A percentile compares a stretch with the other conserved stretches of the same genome.
These are phyloP conservation scores for Trichoderma parareesei DNA, from an alignment of 495 filamentous ascomycete genomes.

Conservation along the genomic window DNA sequence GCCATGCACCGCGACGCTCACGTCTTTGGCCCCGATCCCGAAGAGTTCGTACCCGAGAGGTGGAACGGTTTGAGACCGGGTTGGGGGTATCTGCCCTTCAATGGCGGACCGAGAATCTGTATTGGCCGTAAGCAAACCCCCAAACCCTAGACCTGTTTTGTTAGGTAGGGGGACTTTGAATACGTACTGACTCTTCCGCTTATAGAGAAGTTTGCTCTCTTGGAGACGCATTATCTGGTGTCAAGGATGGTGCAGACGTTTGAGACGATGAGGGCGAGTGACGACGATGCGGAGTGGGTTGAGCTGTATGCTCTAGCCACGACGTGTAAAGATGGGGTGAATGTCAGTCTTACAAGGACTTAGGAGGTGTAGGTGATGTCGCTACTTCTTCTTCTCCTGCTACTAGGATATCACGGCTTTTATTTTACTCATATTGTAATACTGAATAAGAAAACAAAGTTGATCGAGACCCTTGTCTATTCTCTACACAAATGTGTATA, in stretches of 20 bases:
- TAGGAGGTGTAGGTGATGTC: neutral
- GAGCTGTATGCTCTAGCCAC: conserved; percentile 27
- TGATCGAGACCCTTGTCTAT: no score
- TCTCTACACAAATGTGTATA: no score
- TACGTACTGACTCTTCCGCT: no score
- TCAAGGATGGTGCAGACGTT: conserved; percentile 36
- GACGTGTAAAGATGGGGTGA: conserved; percentile 18
- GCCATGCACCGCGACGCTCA: conserved; percentile 50
- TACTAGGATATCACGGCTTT: no score
- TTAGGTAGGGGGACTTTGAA: no score
- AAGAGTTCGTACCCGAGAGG: conserved; percentile 45
- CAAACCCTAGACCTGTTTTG: neutral
- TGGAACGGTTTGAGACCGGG: conserved; percentile 36
- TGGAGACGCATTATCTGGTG: conserved; percentile 52
- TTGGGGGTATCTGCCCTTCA: conserved; percentile 53
- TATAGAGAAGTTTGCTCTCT: conserved; percentile 39
- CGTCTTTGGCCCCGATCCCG: conserved; percentile 43
- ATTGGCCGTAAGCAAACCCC: conserved; percentile 37
- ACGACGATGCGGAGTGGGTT: conserved; percentile 22
- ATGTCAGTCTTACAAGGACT: conserved; percentile 13
- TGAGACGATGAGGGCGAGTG: conserved; percentile 19
- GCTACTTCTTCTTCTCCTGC: neutral
- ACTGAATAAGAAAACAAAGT: no score
- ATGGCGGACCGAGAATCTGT: conserved; percentile 49
- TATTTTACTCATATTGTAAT: no score